Evolutionary conservation across 2,329 filamentous ascomycete genomes (phyloP).

Genomic region (Cladophialophora chaetospira): DNA sequence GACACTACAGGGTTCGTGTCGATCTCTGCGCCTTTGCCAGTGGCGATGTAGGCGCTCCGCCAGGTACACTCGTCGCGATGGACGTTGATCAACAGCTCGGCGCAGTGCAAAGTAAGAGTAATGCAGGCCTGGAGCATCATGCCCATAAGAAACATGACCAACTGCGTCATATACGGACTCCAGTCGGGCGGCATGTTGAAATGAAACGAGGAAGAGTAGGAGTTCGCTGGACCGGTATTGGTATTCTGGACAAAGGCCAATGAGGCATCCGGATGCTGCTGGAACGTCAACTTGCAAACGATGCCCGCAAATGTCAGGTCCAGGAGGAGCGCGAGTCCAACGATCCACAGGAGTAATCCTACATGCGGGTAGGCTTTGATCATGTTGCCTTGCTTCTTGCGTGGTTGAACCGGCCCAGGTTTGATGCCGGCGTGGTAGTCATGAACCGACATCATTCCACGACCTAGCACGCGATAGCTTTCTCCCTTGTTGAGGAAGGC

Average conservation of each 20-base stretch:
- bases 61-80: conserved; percentile 22
- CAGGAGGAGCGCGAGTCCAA: neutral
- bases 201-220: neutral
- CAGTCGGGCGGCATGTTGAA: neutral
- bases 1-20: neutral
- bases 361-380: neutral
- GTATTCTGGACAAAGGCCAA: neutral
- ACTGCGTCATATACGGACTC: neutral
- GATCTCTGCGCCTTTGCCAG: neutral
- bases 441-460: neutral
- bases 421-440: neutral
- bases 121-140: conserved; percentile 7
- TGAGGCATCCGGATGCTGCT: neutral
- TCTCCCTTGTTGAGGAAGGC: neutral
- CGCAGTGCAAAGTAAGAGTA: conserved; percentile 23
- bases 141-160: neutral
- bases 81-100: conserved; percentile 25
- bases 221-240: neutral
- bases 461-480: neutral
- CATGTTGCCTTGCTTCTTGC: neutral
- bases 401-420: neutral
- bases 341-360: neutral
- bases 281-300: neutral
- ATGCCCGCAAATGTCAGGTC: neutral
- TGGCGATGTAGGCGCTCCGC: conserved; percentile 3